Percentiles rank a stretch among this genome's conserved stretches.
Evolutionary conservation across 192 early-diverging fungal species (phyloP).

Genomic region (Podochytrium sp.): DNA sequence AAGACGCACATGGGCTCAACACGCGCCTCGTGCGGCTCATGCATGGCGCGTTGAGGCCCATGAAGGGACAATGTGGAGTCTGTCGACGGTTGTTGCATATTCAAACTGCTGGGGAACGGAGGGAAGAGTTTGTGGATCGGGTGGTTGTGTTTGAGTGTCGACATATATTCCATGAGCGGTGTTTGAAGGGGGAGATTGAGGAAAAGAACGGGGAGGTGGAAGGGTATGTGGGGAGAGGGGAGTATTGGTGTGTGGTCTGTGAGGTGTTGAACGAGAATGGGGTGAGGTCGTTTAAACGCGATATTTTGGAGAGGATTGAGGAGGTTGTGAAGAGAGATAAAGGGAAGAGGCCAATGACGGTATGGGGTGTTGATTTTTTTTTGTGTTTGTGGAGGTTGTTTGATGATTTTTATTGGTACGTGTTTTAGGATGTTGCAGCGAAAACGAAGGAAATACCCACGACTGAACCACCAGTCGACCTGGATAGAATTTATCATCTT

Average conservation of each 20-base stretch:
- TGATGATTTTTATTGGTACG: not conserved
- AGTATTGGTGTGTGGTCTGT: conserved; percentile 30
- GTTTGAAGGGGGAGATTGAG: conserved; percentile 43
- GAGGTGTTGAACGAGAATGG: conserved; percentile 21
- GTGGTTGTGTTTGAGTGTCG: conserved; percentile 47
- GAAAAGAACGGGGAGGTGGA: not conserved
- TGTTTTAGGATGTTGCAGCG: not conserved
- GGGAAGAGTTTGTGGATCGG: conserved; percentile 30
- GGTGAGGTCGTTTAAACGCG: not conserved
- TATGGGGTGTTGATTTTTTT: not conserved
- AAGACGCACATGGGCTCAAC: conserved; percentile 34
- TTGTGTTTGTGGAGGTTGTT: not conserved
- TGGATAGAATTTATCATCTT: conserved; percentile 9
- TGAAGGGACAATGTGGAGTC: conserved; percentile 47
- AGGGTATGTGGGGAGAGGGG: not conserved
- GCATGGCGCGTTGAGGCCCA: conserved; percentile 35
- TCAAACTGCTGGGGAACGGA: conserved; percentile 33
- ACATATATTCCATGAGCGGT: conserved; percentile 49
- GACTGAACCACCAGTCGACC: not conserved
- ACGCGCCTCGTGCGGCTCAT: not conserved
- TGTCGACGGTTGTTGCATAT: conserved; percentile 49
- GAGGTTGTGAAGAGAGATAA: not conserved
- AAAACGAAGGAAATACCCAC: not conserved
- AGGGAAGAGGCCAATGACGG: conserved; percentile 1
- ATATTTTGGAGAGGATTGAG: not conserved